Base-by-base conservation (phyloP, 768 basidiomycete genomes). In the Tulasnella sp. region DNA sequence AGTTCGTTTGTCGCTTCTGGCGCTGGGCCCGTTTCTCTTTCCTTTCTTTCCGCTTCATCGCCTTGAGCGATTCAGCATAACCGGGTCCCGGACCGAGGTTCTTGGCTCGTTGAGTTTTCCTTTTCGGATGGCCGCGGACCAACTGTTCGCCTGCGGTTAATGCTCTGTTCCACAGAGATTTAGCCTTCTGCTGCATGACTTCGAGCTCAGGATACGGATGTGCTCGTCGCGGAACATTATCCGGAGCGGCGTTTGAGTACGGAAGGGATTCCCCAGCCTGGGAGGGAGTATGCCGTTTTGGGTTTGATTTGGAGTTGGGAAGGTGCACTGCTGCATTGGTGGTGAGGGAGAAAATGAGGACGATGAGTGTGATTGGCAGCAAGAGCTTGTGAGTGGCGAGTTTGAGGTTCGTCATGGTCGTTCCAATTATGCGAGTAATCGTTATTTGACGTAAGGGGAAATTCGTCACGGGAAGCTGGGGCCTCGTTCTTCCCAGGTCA, bases 11-110 rank as follows among this genome's bases (percentile, higher is more conserved):
- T 18, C 79, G 79, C 46, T 80, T 80, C 37, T 48, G 58, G 18
- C 74, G 44, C 28, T 80, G 72, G 12, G 69, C 72, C 37, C 72
- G 12, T n/a, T 44, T 31, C 50, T 54, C 77, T 6, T 7, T 11
- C 50, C n/a, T 28, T 28, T 22, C 54, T 20, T 40, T 42, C 37
- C 74, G 69, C 34, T 80, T 46, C 31, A 42, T 22, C 6, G 74
- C 72, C 24, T 69, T 72, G n/a, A 73, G 20, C 14, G 72, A 48
- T 40, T n/a, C 74, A 28, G 41, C 44, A 31, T 72, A 73, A 24
- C 79, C 79, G 58, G 79, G 69, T 34, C 79, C 79, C 16, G 79
- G 79, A 18, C 79, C 79, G n/a, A 80, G 48, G 34, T 50, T 80
- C 79, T 74, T 80, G 40, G n/a, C 48, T n/a, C 72, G 42, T 54